Evolutionary conservation across 345 rosid genomes (phyloP), one percentile per base, ranked within the genome.

Genomic region (Eucalyptus regnans): DNA sequence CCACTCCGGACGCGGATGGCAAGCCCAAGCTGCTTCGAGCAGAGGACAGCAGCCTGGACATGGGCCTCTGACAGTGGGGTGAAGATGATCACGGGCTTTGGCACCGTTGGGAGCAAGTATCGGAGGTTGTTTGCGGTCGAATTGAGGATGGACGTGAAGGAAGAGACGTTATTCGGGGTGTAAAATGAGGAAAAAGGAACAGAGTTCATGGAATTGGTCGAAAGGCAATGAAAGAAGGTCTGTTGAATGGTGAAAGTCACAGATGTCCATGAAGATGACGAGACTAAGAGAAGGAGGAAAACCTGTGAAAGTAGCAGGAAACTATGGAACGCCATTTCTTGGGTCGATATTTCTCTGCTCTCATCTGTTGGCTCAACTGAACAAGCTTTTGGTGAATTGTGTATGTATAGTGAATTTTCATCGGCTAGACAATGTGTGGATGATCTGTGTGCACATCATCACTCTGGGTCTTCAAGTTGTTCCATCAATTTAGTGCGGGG

Each of bases 41-140:
- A 96, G 17, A 94, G 89, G 80, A 96, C 92, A 80, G 94, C 93
- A 23, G 96, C 95, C 87, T 94, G 96, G 52, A 96, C 94, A 8
- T 96, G 98, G 89, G 96, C 89, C 83, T 91, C 95, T 1, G 89
- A n/a, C 14, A 89, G 6, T 1, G 99, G 97, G 17, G 88, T 92
- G 93, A 96, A 87, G 62, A 96, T 96, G 87, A 95, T 89, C 13
- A 87, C 92, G 4, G 99, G 99, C 89, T 94, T 96, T 1, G 98
- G 96, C 49, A 87, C 88, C 3, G 94, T 54, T 6, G 92, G 92
- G 12, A 10, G 87, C 86, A 93, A 87, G 91, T 88, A 94, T 87
- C 96, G 89, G 43, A 91, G 92, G 86, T 96, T 96, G 20, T 94
- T 94, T 31, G 95, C 94, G 5, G 94, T 88, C 1, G 95, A 92